Evolutionary conservation across 2,329 filamentous ascomycete species (phyloP), one percentile per base, ranked within the genome.

Genomic region (Colletotrichum euphorbiae): DNA sequence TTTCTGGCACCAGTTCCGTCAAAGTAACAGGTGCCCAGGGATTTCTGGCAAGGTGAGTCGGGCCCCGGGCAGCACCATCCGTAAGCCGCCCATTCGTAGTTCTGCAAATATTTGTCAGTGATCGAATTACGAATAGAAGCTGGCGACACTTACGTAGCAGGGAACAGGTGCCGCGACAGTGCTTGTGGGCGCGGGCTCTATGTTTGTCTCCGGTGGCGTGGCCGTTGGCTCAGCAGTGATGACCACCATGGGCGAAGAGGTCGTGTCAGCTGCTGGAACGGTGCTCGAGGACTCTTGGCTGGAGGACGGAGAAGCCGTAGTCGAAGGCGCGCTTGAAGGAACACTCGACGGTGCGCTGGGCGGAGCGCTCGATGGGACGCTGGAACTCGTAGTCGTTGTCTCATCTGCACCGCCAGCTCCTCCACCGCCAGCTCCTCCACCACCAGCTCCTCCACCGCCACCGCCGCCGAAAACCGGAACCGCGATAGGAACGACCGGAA

Each of bases 31-130:
- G 48, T 55, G 5, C 59, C 48, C 40, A 33, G 19, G n/a, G 36
- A 17, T 1, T 62, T 55, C 9, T 55, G 24, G 3, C 59, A 62
- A 1, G 36, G 48, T 4, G 48, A 62, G 40, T 46, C 59, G 4
- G 59, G 59, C 19, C 59, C 59, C 19, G 38, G 59, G 19, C 59
- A 62, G 31, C 59, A 62, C 59, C 59, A 62, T 17, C 59, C 59
- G 17, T 62, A 62, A 15, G 59, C n/a, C n/a, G 4, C 24, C n/a
- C 28, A 8, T 6, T 55, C 38, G 6, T 45, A 62, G 24, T 62
- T 62, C 59, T 62, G 2, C 11, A 6, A 1, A 4, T 6, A 6
- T 0, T 13, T 1, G 0, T 61, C 40, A 52, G 45, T 15, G 3
- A 12, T 31, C 19, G 0, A 0, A 6, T 4, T 24, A 8, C 4